Evolutionary conservation across 2,329 filamentous ascomycete species (phyloP).

Genomic region (Alternaria conjuncta): DNA sequence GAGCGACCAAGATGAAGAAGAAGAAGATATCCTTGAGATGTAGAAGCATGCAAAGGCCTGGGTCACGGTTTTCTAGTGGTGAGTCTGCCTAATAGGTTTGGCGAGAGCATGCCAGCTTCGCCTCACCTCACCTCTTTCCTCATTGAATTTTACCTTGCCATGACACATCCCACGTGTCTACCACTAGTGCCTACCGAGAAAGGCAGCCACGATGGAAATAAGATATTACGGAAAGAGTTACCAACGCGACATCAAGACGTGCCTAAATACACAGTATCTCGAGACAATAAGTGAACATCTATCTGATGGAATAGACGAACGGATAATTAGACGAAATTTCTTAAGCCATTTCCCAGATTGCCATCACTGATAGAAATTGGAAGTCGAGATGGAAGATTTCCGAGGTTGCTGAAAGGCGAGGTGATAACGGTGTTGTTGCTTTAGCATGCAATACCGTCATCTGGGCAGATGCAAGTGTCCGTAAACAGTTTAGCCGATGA

Average conservation of each 20-base stretch:
- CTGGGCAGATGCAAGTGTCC: conserved; percentile 1
- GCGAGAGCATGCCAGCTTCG: neutral
- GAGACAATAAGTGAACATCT: neutral
- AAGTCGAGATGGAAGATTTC: neutral
- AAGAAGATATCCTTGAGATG: neutral
- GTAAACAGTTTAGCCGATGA: conserved; percentile 34
- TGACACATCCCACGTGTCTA: neutral
- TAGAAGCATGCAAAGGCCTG: neutral
- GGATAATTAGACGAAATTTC: neutral
- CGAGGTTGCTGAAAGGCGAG: neutral
- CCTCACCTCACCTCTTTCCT: neutral
- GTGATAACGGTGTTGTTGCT: neutral
- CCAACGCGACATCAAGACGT: neutral
- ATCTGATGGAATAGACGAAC: neutral
- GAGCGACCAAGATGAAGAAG: neutral
- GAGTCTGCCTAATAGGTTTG: neutral
- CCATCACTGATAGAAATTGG: neutral
- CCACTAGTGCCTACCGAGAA: neutral
- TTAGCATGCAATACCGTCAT: neutral
- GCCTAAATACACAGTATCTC: neutral
- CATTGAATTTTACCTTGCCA: neutral
- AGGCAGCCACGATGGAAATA: neutral
- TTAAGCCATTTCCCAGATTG: neutral
- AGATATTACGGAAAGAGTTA: neutral
- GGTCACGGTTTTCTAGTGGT: neutral